Base-by-base conservation (phyloP, 768 basidiomycete genomes). In the Hygrophoropsis aurantiaca region DNA sequence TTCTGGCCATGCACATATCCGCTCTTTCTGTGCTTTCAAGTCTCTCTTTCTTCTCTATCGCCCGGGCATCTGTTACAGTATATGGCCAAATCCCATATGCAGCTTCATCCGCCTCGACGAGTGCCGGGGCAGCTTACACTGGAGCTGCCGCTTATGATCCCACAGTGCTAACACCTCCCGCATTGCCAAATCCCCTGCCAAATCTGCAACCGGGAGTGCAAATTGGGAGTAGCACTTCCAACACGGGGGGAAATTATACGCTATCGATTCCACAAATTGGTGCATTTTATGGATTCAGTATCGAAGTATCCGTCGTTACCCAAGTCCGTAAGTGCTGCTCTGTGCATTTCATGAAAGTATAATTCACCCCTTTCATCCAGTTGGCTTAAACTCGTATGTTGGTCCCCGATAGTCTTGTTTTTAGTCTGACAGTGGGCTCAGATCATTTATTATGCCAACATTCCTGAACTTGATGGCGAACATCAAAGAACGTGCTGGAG, bases 231-330 rank as follows among this genome's bases (percentile, higher is more conserved):
- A 72, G 38, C 3, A 42, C 55, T 2, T 25, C 34, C 16, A 25
- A 47, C 39, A 33, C 55, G 3, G 24, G 33, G 13, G 58, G 55
- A 4, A 51, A 71, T 5, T 64, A n/a, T n/a, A n/a, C 64, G 8
- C 50, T 54, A 11, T 46, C 49, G 9, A 67, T 70, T 30, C 58
- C 63, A 3, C 65, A 67, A 43, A 59, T 58, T 45, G 73, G 74
- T 15, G 71, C 72, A 36, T 77, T 76, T 26, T 60, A 82, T 42
- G 84, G 84, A 0, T 85, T 84, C 52, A 77, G 74, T 1, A 69
- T 86, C 24, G 84, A 86, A 62, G 73, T 84, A 69, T 81, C 80
- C 16, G 79, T 85, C 7, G 74, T 75, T 3, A 77, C 78, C 49
- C 77, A 78, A 58, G 65, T 76, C 38, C 51, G 63, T 69, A 35